Evolutionary conservation across 495 filamentous ascomycete genomes (phyloP).

Genomic region (Hypoxylon rickii): DNA sequence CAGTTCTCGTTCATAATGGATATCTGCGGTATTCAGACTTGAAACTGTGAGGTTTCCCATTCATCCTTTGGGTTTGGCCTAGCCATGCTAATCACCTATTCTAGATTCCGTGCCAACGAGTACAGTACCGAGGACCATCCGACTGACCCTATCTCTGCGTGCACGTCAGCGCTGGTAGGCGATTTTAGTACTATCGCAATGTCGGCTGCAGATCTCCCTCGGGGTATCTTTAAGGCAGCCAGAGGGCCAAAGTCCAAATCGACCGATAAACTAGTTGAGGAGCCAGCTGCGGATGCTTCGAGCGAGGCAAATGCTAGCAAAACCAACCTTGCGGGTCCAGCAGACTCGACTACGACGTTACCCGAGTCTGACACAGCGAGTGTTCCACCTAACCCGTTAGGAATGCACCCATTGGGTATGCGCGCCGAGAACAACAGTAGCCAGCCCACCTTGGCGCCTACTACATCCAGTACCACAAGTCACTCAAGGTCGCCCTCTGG

Average conservation of each 20-base stretch:
- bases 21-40: constrained; percentile 65
- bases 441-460: constrained; percentile 7
- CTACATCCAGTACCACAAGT: constrained; percentile 1
- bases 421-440: constrained; percentile 5
- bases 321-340: constrained; percentile 6
- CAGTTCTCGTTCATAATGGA: constrained; percentile 65
- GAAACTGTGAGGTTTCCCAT: constrained; percentile 60
- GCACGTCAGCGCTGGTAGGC: constrained; percentile 73
- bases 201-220: constrained; percentile 81
- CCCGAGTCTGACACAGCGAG: constrained; percentile 15
- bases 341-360: constrained; percentile 15
- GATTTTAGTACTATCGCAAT: constrained; percentile 75
- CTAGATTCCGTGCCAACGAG: constrained; percentile 67
- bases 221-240: constrained; percentile 65
- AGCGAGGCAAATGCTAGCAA: constrained; percentile 31
- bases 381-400: background rate
- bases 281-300: constrained; percentile 15
- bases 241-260: constrained; percentile 27
- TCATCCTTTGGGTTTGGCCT: background rate
- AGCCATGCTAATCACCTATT: constrained; percentile 23
- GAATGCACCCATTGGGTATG: constrained; percentile 18
- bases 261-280: constrained; percentile 18
- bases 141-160: constrained; percentile 72
- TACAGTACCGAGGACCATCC: constrained; percentile 75
- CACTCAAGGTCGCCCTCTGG: constrained; percentile 25